These are phyloP conservation scores for Boeremia lycopersici DNA, from an alignment of 2,329 filamentous ascomycete genomes.

Conservation along the genomic window DNA sequence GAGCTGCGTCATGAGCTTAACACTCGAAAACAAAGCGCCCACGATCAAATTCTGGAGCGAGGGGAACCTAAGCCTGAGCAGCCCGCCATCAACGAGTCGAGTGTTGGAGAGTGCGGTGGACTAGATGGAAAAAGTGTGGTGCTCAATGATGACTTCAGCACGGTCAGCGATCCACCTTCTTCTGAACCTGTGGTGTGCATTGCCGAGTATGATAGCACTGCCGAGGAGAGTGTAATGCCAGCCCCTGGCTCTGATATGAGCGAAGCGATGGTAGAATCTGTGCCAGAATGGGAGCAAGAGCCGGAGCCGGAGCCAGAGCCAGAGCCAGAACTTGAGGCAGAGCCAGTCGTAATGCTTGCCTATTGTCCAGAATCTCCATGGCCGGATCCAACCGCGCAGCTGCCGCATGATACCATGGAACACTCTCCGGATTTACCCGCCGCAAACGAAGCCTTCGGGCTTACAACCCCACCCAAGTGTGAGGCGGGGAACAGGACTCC, in stretches of 20 bases:
- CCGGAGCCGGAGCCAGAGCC: not conserved
- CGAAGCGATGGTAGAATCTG: not conserved
- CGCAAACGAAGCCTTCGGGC: not conserved
- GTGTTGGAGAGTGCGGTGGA: not conserved
- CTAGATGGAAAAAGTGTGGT: not conserved
- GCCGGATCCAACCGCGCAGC: not conserved
- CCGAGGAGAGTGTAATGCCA: too few species aligned
- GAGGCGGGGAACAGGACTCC: too few species aligned
- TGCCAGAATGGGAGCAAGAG: not conserved
- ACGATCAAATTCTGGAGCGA: not conserved
- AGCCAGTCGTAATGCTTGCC: not conserved
- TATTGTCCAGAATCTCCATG: not conserved
- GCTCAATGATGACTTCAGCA: not conserved
- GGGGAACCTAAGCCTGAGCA: too few species aligned
- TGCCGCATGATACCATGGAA: too few species aligned
- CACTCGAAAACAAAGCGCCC: not conserved
- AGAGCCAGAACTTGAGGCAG: not conserved
- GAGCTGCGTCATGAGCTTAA: not conserved
- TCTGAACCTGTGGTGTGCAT: not conserved
- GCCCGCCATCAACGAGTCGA: not conserved
- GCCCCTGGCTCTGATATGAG: not conserved
- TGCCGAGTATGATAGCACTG: not conserved
- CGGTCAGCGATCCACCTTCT: not conserved
- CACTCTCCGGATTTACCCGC: too few species aligned
- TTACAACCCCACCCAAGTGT: not conserved